Percentiles rank a stretch among this genome's conserved stretches.
Evolutionary conservation across 805 yeast species (phyloP).

Genomic region (Monosporozyma unispora): DNA sequence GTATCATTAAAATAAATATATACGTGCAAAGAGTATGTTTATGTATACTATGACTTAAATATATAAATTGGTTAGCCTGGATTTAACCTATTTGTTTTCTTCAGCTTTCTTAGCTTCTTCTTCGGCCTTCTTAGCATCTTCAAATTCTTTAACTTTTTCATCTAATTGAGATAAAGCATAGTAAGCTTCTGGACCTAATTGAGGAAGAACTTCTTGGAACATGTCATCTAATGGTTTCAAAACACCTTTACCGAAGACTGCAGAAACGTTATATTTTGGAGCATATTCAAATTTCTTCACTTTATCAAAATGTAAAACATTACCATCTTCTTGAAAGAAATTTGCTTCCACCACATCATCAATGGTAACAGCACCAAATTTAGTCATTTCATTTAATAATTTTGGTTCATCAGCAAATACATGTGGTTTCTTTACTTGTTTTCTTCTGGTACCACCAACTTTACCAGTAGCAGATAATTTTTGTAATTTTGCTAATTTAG

Average conservation of each 20-base stretch:
- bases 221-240: conserved; percentile 87
- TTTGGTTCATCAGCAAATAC: conserved; percentile 63
- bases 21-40: not conserved
- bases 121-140: conserved; percentile 37
- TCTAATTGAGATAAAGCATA: conserved; percentile 84
- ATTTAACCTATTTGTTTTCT: conserved; percentile 21
- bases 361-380: conserved; percentile 80
- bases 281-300: conserved; percentile 91
- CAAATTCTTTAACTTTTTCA: conserved; percentile 52
- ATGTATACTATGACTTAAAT: conserved; percentile 3
- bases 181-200: conserved; percentile 92
- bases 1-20: conserved; percentile 1
- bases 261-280: conserved; percentile 81
- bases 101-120: conserved; percentile 50
- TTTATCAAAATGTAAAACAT: conserved; percentile 90
- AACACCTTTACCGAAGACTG: conserved; percentile 91
- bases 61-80: not conserved
- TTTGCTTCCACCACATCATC: conserved; percentile 94
- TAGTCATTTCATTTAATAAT: conserved; percentile 79
- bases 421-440: conserved; percentile 63
- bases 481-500: conserved; percentile 85
- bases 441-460: conserved; percentile 83
- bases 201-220: conserved; percentile 90
- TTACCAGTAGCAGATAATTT: conserved; percentile 67
- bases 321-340: conserved; percentile 95